Evolutionary conservation across 192 early-diverging fungal species (phyloP).

Genomic region (Coemansia sp.): DNA sequence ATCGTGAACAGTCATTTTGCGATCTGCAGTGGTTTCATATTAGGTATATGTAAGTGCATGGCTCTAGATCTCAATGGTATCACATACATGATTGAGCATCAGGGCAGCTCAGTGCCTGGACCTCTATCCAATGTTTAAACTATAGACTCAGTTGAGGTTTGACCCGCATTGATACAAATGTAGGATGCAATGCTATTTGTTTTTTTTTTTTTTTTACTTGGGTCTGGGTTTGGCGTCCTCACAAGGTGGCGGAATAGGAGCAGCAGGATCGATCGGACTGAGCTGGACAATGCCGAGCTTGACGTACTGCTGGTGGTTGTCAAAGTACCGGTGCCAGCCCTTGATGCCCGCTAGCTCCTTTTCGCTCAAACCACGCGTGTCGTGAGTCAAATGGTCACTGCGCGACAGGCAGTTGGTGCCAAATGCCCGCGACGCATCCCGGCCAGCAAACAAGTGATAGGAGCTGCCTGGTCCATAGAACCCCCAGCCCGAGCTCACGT

Average conservation of each 20-base stretch:
- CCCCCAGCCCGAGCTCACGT: slow-evolving; percentile 73
- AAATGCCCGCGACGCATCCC: slow-evolving; percentile 91
- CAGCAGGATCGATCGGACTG: slow-evolving; percentile 75
- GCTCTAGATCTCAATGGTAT: neutral
- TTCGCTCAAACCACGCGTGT: slow-evolving; percentile 80
- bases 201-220: neutral
- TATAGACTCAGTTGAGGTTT: neutral
- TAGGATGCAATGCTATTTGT: neutral
- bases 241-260: slow-evolving; percentile 84
- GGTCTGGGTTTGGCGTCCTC: slow-evolving; percentile 55
- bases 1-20: neutral
- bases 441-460: slow-evolving; percentile 88
- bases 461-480: slow-evolving; percentile 80
- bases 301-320: slow-evolving; percentile 83
- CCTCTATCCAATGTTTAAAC: neutral
- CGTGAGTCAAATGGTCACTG: slow-evolving; percentile 86
- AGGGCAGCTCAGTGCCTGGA: neutral
- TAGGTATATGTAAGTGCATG: neutral
- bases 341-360: slow-evolving; percentile 72
- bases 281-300: slow-evolving; percentile 82
- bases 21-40: neutral
- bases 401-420: slow-evolving; percentile 90
- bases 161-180: neutral
- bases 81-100: neutral
- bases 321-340: slow-evolving; percentile 87